Base-by-base conservation (phyloP, 2,329 filamentous ascomycete genomes). In the Pseudogymnoascus sp. region DNA sequence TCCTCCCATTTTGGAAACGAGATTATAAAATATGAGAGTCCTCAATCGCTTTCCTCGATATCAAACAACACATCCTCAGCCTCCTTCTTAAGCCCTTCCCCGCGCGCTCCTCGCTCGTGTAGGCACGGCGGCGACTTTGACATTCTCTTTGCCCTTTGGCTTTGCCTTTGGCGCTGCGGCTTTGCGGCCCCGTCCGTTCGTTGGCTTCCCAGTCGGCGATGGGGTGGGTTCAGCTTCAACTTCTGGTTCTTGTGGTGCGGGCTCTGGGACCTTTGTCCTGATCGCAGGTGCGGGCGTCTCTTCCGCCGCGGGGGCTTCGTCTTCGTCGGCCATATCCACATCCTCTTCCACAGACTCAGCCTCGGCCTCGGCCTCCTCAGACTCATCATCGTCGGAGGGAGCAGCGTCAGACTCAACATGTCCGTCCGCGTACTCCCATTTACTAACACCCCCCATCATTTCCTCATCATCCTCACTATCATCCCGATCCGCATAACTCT, bases 401-500 rank as follows among this genome's bases (percentile, higher is more conserved):
- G 45, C 45, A 69, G 69, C 33, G 71, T 68, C 25, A 71, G 72
- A 9, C 69, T 69, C 4, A 69, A 69, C 18, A 74, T 72, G 62
- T 68, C 74, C 65, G 73, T 80, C 64, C 72, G 76, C 60, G 73
- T 76, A 72, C 33, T 68, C 68, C 66, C 69, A 73, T 42, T 70
- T 66, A 9, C 69, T 66, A 31, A 74, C 72, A 3, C 72, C 72
- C 35, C 71, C 66, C 64, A 68, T 66, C 72, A 75, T 74, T 62
- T 74, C 74, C 62, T 74, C 69, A 35, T 73, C 74, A 55, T 74
- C 77, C 40, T 75, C 78, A 39, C 71, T 76, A 58, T 76, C 75
- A 60, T 75, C 75, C 36, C 71, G 66, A 61, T 76, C 74, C 12
- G 66, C 69, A 63, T 76, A 76, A 9, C 62, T 69, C 63, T 71